Conservation (phyloP, 2,329 filamentous ascomycete genomes). For the Cyclaneusma minus region DNA sequence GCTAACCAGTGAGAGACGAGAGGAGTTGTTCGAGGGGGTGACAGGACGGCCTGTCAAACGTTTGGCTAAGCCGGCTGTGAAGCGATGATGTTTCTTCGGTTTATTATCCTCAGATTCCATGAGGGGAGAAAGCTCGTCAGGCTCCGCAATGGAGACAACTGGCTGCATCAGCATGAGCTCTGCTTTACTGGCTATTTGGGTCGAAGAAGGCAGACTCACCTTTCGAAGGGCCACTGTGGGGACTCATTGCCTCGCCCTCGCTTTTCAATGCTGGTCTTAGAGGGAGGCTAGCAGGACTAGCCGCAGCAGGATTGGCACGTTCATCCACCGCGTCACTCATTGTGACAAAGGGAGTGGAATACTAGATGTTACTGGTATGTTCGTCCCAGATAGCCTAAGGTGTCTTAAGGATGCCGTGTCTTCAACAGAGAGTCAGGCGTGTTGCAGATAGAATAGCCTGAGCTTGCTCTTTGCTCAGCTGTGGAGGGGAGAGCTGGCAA, state of each 20-base stretch:
- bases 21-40: not conserved
- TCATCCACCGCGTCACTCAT: not conserved
- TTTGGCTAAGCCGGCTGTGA: conserved; percentile 6
- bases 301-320: conserved; percentile 1
- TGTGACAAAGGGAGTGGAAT: not conserved
- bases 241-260: conserved; percentile 9
- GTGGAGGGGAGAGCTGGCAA: too few relatives aligned
- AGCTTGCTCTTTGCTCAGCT: too few relatives aligned
- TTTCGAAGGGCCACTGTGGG: conserved; percentile 13
- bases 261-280: conserved; percentile 5
- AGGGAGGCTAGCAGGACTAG: conserved; percentile 4
- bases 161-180: conserved; percentile 1
- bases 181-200: not conserved
- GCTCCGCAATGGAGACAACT: conserved; percentile 18
- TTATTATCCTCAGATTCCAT: conserved; percentile 9
- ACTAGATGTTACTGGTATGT: too few relatives aligned
- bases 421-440: not conserved
- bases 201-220: conserved; percentile 7
- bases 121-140: conserved; percentile 6
- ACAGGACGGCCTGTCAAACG: conserved; percentile 6
- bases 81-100: conserved; percentile 10
- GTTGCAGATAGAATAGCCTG: not conserved
- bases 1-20: not conserved
- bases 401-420: conserved; percentile 2
- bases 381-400: conserved; percentile 1